phyloP scores from a whole-genome alignment of 2,329 filamentous ascomycete species.

The Diaporthe ilicicola region DNA sequence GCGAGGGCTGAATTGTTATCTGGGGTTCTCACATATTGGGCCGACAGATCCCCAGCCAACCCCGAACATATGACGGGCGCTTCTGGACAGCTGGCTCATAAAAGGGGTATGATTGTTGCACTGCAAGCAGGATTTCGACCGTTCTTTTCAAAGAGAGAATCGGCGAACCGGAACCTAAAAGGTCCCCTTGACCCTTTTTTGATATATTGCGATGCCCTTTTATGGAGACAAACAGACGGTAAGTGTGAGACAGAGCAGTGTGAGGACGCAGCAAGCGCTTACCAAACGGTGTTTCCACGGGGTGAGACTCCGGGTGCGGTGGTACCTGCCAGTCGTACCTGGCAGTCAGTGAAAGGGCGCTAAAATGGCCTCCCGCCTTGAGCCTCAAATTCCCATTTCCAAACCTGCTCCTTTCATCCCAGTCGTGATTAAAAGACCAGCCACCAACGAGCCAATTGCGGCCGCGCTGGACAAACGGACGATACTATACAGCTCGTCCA shows the following conservation, averaged over 20 bases:
- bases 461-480: neutral
- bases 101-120: neutral
- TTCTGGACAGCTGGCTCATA: neutral
- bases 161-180: no score
- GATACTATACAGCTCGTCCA: neutral
- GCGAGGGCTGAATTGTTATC: neutral
- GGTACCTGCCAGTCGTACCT: neutral
- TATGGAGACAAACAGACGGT: neutral
- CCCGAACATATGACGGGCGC: constrained; percentile 12
- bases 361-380: constrained; percentile 13
- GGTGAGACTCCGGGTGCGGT: neutral
- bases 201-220: neutral
- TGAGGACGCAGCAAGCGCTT: neutral
- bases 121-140: neutral
- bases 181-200: neutral
- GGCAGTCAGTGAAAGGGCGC: constrained; percentile 1
- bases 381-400: constrained; percentile 13
- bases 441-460: constrained; percentile 13
- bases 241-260: neutral
- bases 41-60: neutral
- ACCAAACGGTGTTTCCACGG: neutral
- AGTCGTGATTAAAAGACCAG: neutral
- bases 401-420: neutral
- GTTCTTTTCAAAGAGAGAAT: neutral
- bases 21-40: constrained; percentile 28